A percentile compares a stretch with the other conserved stretches of the same genome.
Conservation (phyloP, 2,329 filamentous ascomycete species). For the Apiospora saccharicola region DNA sequence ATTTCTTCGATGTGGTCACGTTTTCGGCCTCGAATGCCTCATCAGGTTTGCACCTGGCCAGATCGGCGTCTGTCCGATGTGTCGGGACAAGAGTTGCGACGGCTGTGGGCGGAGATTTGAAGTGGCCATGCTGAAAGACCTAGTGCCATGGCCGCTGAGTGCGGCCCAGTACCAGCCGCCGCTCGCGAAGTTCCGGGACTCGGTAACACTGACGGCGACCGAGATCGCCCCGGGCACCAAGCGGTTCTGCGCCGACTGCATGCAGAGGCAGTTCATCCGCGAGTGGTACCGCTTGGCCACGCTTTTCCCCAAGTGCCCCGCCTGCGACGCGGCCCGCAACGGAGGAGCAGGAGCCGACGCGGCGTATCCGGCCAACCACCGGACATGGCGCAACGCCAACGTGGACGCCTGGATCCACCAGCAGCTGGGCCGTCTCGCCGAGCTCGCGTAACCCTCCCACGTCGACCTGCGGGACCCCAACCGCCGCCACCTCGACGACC, state of each 20-base stretch:
- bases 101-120: not conserved
- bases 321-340: not conserved
- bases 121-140: fast-evolving
- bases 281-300: not conserved
- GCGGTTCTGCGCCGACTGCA: not conserved
- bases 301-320: not conserved
- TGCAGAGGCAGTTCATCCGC: not conserved
- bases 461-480: not conserved
- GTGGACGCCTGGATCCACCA: not conserved
- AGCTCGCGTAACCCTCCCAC: not conserved
- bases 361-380: not conserved
- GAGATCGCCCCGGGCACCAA: not conserved
- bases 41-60: no score
- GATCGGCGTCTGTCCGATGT: not conserved
- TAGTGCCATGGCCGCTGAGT: not conserved
- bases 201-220: not conserved
- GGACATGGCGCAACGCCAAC: not conserved
- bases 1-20: not conserved
- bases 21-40: not conserved
- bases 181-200: not conserved
- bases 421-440: not conserved
- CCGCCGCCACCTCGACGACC: not conserved
- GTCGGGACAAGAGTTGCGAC: not conserved
- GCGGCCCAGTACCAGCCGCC: not conserved
- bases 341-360: not conserved